Evolutionary conservation across 2,329 filamentous ascomycete species (phyloP).

Genomic region (Penicillium expansum): DNA sequence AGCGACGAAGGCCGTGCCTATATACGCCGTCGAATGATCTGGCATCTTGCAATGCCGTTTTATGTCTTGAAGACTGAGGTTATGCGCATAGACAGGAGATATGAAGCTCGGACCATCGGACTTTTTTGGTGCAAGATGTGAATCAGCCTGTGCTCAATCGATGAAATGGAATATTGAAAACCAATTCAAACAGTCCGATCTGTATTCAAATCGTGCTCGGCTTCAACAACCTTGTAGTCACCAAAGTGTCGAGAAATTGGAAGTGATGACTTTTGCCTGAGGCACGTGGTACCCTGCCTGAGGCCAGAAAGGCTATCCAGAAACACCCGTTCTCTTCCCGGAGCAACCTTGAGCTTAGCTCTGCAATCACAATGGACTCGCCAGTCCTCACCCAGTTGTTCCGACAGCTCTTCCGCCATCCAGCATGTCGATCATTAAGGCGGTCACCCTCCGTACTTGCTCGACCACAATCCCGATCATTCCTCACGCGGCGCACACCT

Average conservation of each 20-base stretch:
- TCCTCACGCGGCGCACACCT: constrained; percentile 34
- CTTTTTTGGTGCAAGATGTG: constrained; percentile 5
- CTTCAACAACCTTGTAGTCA: background rate
- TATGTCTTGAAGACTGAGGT: constrained; percentile 10
- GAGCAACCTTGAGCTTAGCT: constrained; percentile 7
- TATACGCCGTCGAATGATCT: constrained; percentile 49
- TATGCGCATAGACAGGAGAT: constrained; percentile 14
- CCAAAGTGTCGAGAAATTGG: background rate
- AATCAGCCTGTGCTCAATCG: background rate
- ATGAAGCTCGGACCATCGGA: constrained; percentile 41
- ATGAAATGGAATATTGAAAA: background rate
- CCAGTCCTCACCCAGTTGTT: constrained; percentile 75
- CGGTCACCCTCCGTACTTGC: constrained; percentile 30
- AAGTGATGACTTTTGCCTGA: background rate
- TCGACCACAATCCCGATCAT: constrained; percentile 36
- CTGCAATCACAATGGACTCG: constrained; percentile 66
- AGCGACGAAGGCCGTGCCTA: constrained; percentile 70
- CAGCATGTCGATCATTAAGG: constrained; percentile 58
- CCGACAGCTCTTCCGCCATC: constrained; percentile 77
- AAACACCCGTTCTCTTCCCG: constrained; percentile 9
- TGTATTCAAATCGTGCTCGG: too few relatives aligned
- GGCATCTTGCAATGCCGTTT: constrained; percentile 27
- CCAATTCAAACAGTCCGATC: background rate
- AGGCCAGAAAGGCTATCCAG: constrained; percentile 15
- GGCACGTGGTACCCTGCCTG: constrained; percentile 9